Percentiles rank a stretch among this genome's conserved stretches.
Evolutionary conservation across 768 basidiomycete genomes (phyloP).

Genomic region (Tylopilus felleus): DNA sequence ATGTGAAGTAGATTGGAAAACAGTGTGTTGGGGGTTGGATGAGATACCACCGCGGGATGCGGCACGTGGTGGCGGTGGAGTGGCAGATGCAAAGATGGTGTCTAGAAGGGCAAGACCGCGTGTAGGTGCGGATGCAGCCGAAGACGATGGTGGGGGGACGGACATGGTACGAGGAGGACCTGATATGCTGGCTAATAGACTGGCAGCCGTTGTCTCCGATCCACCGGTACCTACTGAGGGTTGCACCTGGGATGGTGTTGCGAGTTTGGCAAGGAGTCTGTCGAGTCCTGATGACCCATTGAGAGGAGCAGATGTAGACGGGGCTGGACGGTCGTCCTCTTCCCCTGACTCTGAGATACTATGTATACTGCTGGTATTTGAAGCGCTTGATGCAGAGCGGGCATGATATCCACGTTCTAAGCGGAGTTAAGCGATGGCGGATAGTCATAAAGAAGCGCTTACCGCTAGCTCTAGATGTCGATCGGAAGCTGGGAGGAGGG

Average conservation of each 20-base stretch:
- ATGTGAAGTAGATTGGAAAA: slow-evolving; percentile 11
- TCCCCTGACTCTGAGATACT: slow-evolving; percentile 34
- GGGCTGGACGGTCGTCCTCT: slow-evolving; percentile 16
- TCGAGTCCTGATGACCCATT: slow-evolving; percentile 39
- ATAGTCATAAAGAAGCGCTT: neutral
- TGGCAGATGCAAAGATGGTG: slow-evolving; percentile 73
- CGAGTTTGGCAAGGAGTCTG: slow-evolving; percentile 42
- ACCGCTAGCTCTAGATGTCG: slow-evolving; percentile 30
- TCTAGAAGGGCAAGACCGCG: slow-evolving; percentile 62
- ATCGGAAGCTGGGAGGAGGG: slow-evolving; percentile 53
- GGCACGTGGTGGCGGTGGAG: slow-evolving; percentile 23
- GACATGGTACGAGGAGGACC: slow-evolving; percentile 35
- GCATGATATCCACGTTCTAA: slow-evolving; percentile 26
- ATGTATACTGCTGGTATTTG: slow-evolving; percentile 33
- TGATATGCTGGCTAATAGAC: slow-evolving; percentile 49
- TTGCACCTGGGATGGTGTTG: slow-evolving; percentile 16
- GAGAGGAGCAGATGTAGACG: slow-evolving; percentile 10
- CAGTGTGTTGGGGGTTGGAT: slow-evolving; percentile 11
- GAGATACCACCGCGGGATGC: slow-evolving; percentile 16
- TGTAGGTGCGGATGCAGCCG: slow-evolving; percentile 26
- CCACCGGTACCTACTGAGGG: slow-evolving; percentile 23
- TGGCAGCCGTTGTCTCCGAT: slow-evolving; percentile 36
- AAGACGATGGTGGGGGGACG: slow-evolving; percentile 28
- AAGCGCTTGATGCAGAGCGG: slow-evolving; percentile 33
- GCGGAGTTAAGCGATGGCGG: slow-evolving; percentile 4